Evolutionary conservation across 768 basidiomycete species (phyloP), one percentile per base, ranked within the genome.

Genomic region (Sarcomyxa edulis): DNA sequence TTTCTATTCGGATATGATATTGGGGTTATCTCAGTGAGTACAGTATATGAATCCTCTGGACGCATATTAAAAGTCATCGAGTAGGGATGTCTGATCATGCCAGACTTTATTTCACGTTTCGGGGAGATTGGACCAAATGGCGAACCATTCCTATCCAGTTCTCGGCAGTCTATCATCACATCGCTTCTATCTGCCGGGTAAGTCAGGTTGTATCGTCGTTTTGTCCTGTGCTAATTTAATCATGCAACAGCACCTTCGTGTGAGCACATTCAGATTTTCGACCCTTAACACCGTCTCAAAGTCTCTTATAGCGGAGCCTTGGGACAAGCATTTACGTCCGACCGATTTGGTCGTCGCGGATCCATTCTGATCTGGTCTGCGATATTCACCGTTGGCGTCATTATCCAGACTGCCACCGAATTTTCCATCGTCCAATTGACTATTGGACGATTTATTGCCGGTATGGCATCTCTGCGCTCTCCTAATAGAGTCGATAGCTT

Each of bases 1-100:
- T 83, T 81, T 54, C 58, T 84, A 7, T 84, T 83, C 40, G 81
- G 83, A 44, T 85, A 84, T 55, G 82, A 85, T 46, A 82, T 85
- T 53, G 81, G 84, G 55, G 78, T 85, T 39, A 84, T 84, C 44
- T 84, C 82, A 39, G 80, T 82, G 44, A 37, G 70, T 54, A n/a
- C 4, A 14, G 24, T 12, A 36, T 21, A 20, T 18, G 4, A 7
- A n/a, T n/a, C n/a, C n/a, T n/a, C n/a, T n/a, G n/a, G n/a, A n/a
- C n/a, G n/a, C n/a, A n/a, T n/a, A n/a, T n/a, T n/a, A n/a, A n/a
- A n/a, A n/a, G n/a, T n/a, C n/a, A n/a, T n/a, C n/a, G n/a, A n/a
- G n/a, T 49, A 81, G 76, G 85, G 84, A 68, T 85, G 82, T 50
- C 58, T 88, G 22, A 85, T 87, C 42, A 86, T 86, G 81, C 74